Percentiles rank a stretch among this genome's conserved stretches.
phyloP scores from a whole-genome alignment of 2,329 filamentous ascomycete species.

The Nemania sp. region DNA sequence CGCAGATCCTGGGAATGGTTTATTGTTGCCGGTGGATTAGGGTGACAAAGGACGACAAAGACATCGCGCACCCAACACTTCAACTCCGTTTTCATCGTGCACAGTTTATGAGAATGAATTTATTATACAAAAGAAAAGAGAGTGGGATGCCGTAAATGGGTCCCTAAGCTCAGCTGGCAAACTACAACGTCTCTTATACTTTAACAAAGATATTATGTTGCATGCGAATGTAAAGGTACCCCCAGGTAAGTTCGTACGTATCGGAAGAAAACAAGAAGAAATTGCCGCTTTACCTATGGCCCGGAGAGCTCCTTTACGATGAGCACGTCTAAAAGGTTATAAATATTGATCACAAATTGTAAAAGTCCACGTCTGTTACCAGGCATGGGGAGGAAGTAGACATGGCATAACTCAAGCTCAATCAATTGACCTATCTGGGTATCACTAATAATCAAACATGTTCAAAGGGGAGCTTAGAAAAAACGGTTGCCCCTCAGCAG shows the following conservation, averaged over 20 bases:
- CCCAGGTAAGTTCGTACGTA: no score
- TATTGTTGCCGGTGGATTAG: not conserved
- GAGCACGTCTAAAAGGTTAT: not conserved
- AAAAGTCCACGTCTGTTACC: not conserved
- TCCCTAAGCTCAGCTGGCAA: not conserved
- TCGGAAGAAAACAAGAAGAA: no score
- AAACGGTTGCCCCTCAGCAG: slow-evolving; percentile 16
- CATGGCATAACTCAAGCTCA: not conserved
- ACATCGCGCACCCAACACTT: slow-evolving; percentile 1
- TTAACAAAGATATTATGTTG: not conserved
- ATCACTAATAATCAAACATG: slow-evolving; percentile 28
- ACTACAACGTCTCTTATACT: not conserved
- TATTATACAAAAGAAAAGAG: not conserved
- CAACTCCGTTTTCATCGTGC: slow-evolving; percentile 30
- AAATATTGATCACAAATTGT: not conserved
- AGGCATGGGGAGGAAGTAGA: not conserved
- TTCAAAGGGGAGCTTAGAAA: not conserved
- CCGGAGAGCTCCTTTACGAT: no score
- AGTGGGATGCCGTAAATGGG: not conserved
- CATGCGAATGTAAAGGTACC: not conserved
- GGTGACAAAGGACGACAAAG: slow-evolving; percentile 25
- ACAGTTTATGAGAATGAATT: not conserved
- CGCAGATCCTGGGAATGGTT: not conserved
- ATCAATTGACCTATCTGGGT: slow-evolving; percentile 33
- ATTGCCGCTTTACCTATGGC: not conserved